Conservation (phyloP, 176 grass and related monocot genomes). For the Triticum aestivum region IWGSC_CS_RefSeq_v2.1 NC_057794.1:482207477-482207976, state of each 20-base stretch:
- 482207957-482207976: constrained; percentile 61
- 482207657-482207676: not conserved
- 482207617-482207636: too few species aligned
- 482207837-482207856: not conserved
- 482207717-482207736: not conserved
- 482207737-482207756: not conserved
- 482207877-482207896: not conserved
- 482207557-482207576: too few species aligned
- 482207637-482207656: too few species aligned
- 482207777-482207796: too few species aligned
- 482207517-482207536: not conserved
- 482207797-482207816: not conserved
- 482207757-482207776: too few species aligned
- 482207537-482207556: not conserved
- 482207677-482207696: not conserved
- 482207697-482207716: not conserved
- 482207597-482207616: too few species aligned
- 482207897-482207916: constrained; percentile 64
- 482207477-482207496: not conserved
- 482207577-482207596: too few species aligned
- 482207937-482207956: constrained; percentile 80
- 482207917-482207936: constrained; percentile 47
- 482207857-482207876: not conserved
- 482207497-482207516: not conserved
- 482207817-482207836: not conserved